A percentile compares a stretch with the other conserved stretches of the same genome.
These are phyloP conservation scores for Achaetomium macrosporum DNA, from an alignment of 2,329 filamentous ascomycete species.

Conservation along the genomic window DNA sequence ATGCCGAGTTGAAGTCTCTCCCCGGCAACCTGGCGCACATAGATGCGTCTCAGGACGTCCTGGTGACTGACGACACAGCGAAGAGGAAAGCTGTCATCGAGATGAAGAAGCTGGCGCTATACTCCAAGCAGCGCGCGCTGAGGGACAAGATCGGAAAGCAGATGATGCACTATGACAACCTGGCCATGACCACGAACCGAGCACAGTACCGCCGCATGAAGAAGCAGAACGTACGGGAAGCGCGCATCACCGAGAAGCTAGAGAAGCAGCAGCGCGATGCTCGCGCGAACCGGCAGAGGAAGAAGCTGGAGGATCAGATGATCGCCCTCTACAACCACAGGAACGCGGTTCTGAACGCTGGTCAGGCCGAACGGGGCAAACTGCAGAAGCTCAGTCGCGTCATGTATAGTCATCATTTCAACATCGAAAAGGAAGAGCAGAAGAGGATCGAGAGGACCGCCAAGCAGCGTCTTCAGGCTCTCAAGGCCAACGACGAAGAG, in stretches of 20 bases:
- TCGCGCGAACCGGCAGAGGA: constrained; percentile 92
- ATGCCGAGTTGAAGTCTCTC: constrained; percentile 74
- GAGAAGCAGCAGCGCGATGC: constrained; percentile 98
- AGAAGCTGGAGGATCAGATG: constrained; percentile 91
- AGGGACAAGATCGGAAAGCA: constrained; percentile 83
- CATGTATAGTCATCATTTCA: constrained; percentile 85
- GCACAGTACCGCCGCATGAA: constrained; percentile 88
- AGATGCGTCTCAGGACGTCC: constrained; percentile 66
- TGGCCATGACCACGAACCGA: constrained; percentile 95
- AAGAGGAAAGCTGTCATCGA: constrained; percentile 92
- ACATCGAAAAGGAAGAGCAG: constrained; percentile 98
- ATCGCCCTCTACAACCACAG: constrained; percentile 79
- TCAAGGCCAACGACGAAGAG: constrained; percentile 99
- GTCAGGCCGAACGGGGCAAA: constrained; percentile 63
- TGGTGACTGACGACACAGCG: constrained; percentile 69
- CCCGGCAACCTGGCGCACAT: constrained; percentile 83
- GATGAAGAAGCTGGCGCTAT: constrained; percentile 83
- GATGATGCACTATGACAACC: constrained; percentile 92
- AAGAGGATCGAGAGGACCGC: constrained; percentile 96
- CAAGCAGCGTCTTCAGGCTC: constrained; percentile 97
- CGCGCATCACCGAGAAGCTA: constrained; percentile 94
- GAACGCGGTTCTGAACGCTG: constrained; percentile 66
- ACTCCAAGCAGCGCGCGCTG: constrained; percentile 80
- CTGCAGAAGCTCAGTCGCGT: constrained; percentile 80
- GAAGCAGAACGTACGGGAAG: constrained; percentile 93